Percentiles rank a stretch among this genome's conserved stretches.
phyloP scores from a whole-genome alignment of 805 yeast species.

The Hanseniaspora hatyaiensis region DNA sequence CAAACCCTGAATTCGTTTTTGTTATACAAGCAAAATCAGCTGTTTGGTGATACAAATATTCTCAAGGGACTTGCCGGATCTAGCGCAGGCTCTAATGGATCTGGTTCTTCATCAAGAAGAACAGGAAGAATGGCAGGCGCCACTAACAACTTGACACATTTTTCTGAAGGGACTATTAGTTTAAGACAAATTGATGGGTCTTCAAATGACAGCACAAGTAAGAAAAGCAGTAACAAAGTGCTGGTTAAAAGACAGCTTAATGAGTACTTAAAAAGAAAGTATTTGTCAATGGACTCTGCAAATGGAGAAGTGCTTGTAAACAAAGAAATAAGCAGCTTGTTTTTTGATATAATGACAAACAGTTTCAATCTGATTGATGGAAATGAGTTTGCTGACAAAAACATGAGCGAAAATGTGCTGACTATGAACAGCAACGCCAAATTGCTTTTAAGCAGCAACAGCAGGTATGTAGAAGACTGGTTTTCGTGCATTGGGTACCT shows the following conservation, averaged over 20 bases:
- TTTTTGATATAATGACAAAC: not conserved
- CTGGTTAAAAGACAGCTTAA: not conserved
- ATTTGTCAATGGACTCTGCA: not conserved
- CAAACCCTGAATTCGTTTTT: not conserved
- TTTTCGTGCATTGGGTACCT: not conserved
- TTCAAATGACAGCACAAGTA: not conserved
- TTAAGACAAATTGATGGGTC: not conserved
- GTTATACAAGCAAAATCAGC: not conserved
- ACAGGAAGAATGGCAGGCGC: conserved; percentile 10
- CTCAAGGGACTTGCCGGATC: not conserved
- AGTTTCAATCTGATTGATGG: not conserved
- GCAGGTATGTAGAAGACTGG: conserved; percentile 6
- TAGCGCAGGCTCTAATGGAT: not conserved
- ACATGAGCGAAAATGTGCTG: not conserved
- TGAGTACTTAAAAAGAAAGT: not conserved
- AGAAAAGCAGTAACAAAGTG: conserved; percentile 1
- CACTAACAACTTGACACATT: not conserved
- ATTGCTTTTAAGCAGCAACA: not conserved
- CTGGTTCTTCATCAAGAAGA: not conserved
- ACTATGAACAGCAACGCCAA: not conserved
- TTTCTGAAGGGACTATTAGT: not conserved
- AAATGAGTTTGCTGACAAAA: not conserved
- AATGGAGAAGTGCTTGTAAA: not conserved
- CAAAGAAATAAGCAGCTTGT: not conserved
- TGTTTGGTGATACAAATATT: not conserved